Conservation (phyloP, 2,329 filamentous ascomycete species). For the Chalaropsis thielavioides region DNA sequence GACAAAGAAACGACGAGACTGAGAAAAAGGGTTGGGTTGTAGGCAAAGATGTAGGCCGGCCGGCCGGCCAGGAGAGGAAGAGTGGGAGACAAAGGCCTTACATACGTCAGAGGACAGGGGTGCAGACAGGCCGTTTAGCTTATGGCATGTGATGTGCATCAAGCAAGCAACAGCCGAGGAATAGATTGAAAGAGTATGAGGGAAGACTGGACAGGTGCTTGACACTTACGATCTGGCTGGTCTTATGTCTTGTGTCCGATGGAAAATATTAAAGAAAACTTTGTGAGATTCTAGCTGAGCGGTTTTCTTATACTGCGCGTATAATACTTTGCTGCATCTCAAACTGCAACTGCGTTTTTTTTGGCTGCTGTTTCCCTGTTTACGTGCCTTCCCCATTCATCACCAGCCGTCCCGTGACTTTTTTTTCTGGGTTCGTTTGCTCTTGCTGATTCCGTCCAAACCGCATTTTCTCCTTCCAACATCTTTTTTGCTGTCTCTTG, state of each 20-base stretch:
- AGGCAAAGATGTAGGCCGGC: background rate
- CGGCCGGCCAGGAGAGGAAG: background rate
- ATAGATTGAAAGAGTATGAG: background rate
- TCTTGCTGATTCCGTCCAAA: background rate
- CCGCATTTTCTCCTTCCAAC: background rate
- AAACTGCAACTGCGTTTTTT: background rate
- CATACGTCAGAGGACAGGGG: slow-evolving; percentile 5
- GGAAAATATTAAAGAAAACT: background rate
- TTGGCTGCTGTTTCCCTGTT: background rate
- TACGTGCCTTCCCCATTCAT: background rate
- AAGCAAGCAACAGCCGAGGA: background rate
- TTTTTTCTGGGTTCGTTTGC: background rate
- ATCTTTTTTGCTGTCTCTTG: background rate
- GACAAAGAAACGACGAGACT: background rate
- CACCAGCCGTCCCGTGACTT: background rate
- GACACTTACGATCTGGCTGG: background rate
- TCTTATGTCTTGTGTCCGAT: background rate
- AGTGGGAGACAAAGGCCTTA: background rate
- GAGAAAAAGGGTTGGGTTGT: background rate
- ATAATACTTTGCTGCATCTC: background rate
- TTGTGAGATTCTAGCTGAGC: background rate
- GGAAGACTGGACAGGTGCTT: background rate
- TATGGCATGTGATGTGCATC: background rate
- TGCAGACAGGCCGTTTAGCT: background rate
- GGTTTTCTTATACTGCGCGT: background rate